Percentiles rank a stretch among this genome's conserved stretches.
Evolutionary conservation across 805 yeast genomes (phyloP).

Genomic region (Candida dajiaensis): DNA sequence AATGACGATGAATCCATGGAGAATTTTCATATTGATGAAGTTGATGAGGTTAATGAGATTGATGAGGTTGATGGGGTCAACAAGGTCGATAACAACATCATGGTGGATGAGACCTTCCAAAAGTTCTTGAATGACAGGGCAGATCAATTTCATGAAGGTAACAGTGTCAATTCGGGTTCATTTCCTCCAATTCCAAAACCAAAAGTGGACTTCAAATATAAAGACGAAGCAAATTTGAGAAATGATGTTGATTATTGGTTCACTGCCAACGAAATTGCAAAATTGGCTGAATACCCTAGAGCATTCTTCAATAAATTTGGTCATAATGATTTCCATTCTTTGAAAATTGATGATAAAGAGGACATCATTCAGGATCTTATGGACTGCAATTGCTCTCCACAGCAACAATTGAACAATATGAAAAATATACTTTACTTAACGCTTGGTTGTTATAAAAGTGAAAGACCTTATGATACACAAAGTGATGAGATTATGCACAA

Average conservation of each 20-base stretch:
- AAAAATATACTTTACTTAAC: conserved; percentile 10
- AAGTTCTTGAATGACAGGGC: conserved; percentile 30
- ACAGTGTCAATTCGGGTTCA: conserved; percentile 9
- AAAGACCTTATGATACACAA: conserved; percentile 7
- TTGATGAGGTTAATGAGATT: conserved; percentile 34
- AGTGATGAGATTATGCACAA: conserved; percentile 6
- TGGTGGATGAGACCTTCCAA: conserved; percentile 30
- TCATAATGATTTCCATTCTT: conserved; percentile 7
- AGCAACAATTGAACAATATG: neutral
- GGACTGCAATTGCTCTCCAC: neutral
- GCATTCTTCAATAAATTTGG: conserved; percentile 6
- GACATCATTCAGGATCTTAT: conserved; percentile 9
- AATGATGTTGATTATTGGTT: conserved; percentile 47
- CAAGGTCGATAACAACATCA: conserved; percentile 24
- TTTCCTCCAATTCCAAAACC: conserved; percentile 33
- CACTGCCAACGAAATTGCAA: conserved; percentile 23
- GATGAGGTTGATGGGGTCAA: conserved; percentile 38
- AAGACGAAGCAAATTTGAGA: conserved; percentile 30
- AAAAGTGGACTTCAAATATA: conserved; percentile 36
- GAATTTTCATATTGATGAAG: conserved; percentile 38
- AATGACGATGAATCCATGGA: conserved; percentile 8
- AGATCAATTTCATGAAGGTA: conserved; percentile 22
- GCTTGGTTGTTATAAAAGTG: conserved; percentile 12
- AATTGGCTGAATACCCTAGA: conserved; percentile 2
- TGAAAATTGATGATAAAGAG: conserved; percentile 14